Conservation (phyloP, 2,329 filamentous ascomycete genomes). For the Aspergillus viridinutans region DNA sequence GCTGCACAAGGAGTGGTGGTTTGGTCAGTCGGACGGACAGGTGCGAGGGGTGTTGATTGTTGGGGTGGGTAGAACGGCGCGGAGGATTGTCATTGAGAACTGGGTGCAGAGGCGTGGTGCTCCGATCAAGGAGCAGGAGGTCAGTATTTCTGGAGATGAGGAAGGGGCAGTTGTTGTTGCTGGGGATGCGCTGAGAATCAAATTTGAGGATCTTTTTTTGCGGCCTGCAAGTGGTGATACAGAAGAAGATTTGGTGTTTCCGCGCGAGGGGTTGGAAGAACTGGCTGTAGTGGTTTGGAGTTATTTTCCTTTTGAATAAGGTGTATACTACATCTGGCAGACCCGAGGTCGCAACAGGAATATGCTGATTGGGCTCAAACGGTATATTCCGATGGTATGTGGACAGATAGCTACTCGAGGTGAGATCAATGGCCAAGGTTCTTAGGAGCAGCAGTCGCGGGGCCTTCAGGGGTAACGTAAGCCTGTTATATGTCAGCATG, state of each 20-base stretch:
- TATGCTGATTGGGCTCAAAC: neutral
- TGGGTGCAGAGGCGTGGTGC: neutral
- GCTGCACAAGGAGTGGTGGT: neutral
- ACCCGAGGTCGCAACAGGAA: too few relatives aligned
- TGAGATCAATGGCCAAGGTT: conserved; percentile 37
- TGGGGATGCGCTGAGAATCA: too few relatives aligned
- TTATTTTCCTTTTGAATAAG: neutral
- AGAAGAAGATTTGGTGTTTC: neutral
- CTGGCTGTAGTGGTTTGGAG: neutral
- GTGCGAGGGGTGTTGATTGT: neutral
- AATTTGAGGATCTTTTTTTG: neutral
- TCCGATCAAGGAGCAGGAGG: neutral
- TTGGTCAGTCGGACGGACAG: neutral
- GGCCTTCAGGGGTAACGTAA: conserved; percentile 65
- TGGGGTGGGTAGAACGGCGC: neutral
- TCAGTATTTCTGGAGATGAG: neutral
- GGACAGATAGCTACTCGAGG: neutral
- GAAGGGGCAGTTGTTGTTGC: neutral
- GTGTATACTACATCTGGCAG: neutral
- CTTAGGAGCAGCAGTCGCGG: conserved; percentile 50
- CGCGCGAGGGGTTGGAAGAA: neutral
- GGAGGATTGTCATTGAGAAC: neutral
- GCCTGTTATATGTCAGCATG: conserved; percentile 44
- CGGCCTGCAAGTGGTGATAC: neutral
- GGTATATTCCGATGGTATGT: neutral